Percentiles rank a stretch among this genome's conserved stretches.
These are phyloP conservation scores for Graphilbum sp. DNA, from an alignment of 2,329 filamentous ascomycete genomes.

Conservation along the genomic window DNA sequence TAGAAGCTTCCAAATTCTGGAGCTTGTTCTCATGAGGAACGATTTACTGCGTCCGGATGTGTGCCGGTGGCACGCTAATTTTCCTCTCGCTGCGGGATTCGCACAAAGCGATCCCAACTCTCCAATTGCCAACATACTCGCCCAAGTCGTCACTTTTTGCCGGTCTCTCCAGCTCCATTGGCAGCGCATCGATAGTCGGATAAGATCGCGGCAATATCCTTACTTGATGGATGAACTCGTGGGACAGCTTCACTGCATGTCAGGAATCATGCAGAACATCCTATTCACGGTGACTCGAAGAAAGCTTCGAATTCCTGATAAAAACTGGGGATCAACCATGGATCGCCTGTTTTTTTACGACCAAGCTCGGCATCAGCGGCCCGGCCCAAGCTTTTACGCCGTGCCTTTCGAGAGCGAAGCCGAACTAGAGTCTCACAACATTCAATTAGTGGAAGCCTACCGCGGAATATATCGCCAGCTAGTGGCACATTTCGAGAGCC, in stretches of 20 bases:
- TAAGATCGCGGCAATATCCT: constrained; percentile 12
- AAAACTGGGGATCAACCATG: constrained; percentile 10
- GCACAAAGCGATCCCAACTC: not conserved
- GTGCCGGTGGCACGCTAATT: constrained; percentile 19
- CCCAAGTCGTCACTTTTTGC: constrained; percentile 27
- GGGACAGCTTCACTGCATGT: constrained; percentile 14
- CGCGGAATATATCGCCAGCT: not conserved
- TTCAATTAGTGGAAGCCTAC: not conserved
- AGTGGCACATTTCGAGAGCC: not conserved
- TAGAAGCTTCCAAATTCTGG: constrained; percentile 18
- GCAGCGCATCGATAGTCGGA: constrained; percentile 14
- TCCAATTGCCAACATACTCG: constrained; percentile 3
- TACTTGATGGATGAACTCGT: constrained; percentile 19
- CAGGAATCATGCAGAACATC: constrained; percentile 14
- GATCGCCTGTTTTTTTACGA: constrained; percentile 12
- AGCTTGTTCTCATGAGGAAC: constrained; percentile 22
- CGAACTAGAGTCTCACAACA: not conserved
- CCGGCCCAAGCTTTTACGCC: not conserved
- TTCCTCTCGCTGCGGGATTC: constrained; percentile 15
- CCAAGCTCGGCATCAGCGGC: constrained; percentile 3
- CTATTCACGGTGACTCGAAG: constrained; percentile 15
- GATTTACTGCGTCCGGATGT: constrained; percentile 13
- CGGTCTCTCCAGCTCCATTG: constrained; percentile 24
- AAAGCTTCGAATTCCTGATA: constrained; percentile 11
- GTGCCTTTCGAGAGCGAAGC: not conserved